Base-by-base conservation (phyloP, 257 asterid species). In the Coffea canephora region DNA sequence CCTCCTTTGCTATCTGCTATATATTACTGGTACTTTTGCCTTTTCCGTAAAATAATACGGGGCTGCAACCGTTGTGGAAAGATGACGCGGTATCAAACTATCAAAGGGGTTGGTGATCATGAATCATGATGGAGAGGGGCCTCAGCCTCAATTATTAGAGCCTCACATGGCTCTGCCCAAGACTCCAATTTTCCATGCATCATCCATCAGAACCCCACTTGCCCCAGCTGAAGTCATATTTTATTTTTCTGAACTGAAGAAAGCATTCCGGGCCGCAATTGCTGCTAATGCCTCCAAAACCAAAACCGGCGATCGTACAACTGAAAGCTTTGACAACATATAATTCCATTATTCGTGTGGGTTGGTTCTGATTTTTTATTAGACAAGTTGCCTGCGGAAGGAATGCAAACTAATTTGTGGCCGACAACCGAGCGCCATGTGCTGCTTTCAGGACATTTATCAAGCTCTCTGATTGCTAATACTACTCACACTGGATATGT, bases 161-260 rank as follows among this genome's bases (percentile, higher is more conserved):
- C 1, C 69, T 80, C 84, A 84, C 87, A 80, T 84, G 87, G 82
- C 74, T 73, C 49, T 68, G 69, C 69, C 23, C 61, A n/a, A n/a
- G 49, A 57, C 41, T 8, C 25, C 31, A 54, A 31, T 43, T 13
- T 27, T 7, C 14, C 49, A 39, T 9, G 23, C 78, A 78, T 71
- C 57, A 65, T 65, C 65, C 34, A 18, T 68, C 52, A 31, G 25
- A 50, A 52, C 59, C 67, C 80, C 81, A 77, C 75, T 67, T 77
- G 82, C n/a, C n/a, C 7, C 1, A 19, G 23, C 7, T 34, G 66
- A 74, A 68, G 76, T 80, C 69, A 23, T 27, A 27, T 31, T 31
- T 31, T 31, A 31, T 27, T n/a, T 46, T 80, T 31, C 1, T 61
- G 31, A 31, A 31, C 31, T 31, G 31, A 45, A 70, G 41, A 66